Percentiles rank a stretch among this genome's conserved stretches.
These are phyloP conservation scores for Wickerhamomyces sp. DNA, from an alignment of 1,139 yeast genomes.

Conservation along the genomic window DNA sequence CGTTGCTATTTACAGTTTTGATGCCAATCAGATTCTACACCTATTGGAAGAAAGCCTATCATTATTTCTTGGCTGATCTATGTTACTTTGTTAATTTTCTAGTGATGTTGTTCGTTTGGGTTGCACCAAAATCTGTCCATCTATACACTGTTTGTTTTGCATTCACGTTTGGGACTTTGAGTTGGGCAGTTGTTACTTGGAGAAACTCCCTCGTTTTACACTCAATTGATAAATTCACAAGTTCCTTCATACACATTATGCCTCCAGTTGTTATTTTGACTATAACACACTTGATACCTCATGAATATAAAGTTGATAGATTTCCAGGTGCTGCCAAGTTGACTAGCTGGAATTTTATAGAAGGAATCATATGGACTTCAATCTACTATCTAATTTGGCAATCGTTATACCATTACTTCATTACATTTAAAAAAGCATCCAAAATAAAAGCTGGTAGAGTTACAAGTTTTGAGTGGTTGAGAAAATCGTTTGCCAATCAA, in stretches of 20 bases:
- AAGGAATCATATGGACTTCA: constrained; percentile 76
- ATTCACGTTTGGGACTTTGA: constrained; percentile 79
- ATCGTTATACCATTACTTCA: constrained; percentile 81
- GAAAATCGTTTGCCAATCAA: constrained; percentile 62
- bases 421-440: constrained; percentile 72
- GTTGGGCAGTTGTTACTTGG: constrained; percentile 97
- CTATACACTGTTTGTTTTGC: constrained; percentile 82
- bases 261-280: constrained; percentile 90
- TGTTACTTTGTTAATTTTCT: constrained; percentile 86
- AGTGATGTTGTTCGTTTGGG: constrained; percentile 72
- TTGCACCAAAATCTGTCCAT: constrained; percentile 65
- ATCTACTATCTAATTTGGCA: constrained; percentile 93
- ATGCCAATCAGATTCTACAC: constrained; percentile 86
- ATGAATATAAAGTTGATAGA: constrained; percentile 46
- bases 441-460: constrained; percentile 82
- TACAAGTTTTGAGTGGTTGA: constrained; percentile 82
- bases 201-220: constrained; percentile 89
- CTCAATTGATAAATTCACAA: constrained; percentile 88
- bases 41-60: constrained; percentile 73
- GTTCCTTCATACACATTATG: constrained; percentile 83
- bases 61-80: constrained; percentile 86
- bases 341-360: constrained; percentile 63
- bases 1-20: constrained; percentile 52
- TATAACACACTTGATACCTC: constrained; percentile 72
- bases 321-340: constrained; percentile 78